Base-by-base conservation (phyloP, 1,139 yeast species). In the Pneumocystis sp. region DNA sequence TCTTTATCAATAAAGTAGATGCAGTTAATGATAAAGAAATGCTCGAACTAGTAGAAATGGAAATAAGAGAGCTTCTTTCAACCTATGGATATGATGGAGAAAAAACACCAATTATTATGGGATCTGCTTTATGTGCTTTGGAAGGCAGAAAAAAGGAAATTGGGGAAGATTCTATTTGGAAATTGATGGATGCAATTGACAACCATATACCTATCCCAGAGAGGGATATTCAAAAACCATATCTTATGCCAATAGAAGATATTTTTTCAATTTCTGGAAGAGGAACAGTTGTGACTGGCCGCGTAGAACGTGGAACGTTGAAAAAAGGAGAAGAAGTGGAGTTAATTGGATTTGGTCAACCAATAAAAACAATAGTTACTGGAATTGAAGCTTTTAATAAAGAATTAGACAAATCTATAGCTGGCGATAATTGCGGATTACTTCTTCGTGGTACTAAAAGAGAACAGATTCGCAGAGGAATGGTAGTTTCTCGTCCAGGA, bases 11-110 rank as follows among this genome's bases (percentile, higher is more conserved):
- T 87, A 93, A 93, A 83, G 95, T 93, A 73, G 98, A 93, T 78
- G 88, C 96, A 72, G 85, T 93, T 76, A 97, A 93, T 76, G 99
- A 93, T 78, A 96, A 96, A 71, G 99, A 93, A 82, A 95, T 93
- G 97, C 84, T 93, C 79, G 99, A 95, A 82, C 86, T 95, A 74
- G 99, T 95, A 72, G 98, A 93, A 82, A 93, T 93, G 99, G 99
- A 93, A 83, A 95, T 93, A 97, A 89, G 99, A 82, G 98, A 93
- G 77, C 82, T 93, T 72, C 83, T 93, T 76, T 76, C 85, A 72
- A 82, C 88, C 71, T 93, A 91, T 78, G 97, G 97, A 69, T 93
- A 90, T 73, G 97, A 95, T 75, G 98, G 98, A 80, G 99, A 93
- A 75, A 87, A 91, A 80, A 86, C 96, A 70, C 98, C 99, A 69